Base-by-base conservation (phyloP, 805 yeast species). In the Komagataella pastoris region DNA sequence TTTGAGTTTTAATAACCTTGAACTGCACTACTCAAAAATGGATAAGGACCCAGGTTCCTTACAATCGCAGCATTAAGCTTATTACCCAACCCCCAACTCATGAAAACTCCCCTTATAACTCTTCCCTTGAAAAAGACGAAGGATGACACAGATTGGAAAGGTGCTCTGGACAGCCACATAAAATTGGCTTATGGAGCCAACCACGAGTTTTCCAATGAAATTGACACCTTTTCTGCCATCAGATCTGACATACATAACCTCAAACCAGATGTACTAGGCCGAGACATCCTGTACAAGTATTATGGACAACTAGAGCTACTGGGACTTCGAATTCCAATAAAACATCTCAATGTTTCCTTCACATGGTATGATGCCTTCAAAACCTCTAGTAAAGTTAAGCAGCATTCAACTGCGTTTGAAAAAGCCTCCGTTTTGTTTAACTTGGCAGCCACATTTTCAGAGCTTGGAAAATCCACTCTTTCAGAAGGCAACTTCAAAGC, bases 401-500 rank as follows among this genome's bases (percentile, higher is more conserved):
- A 90, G 62, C 77, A 77, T 59, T 83, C 96, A 0, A 60, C 87
- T 47, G 88, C 96, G 0, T 89, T 87, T 61, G 99, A 91, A 61
- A 91, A 91, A 67, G 96, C 97, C 0, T 78, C 85, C 23, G 69
- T 84, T 2, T 71, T 93, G 51, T 91, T 83, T 73, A 90, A 90
- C 60, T 66, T 90, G 50, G 97, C 81, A 1, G 74, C 87, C 0
- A 59, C 81, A 2, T 66, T 83, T 53, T 75, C 85, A 2, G 70
- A 75, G 52, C 67, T 76, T 44, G 83, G 82, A 2, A 62, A 65
- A 7, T 62, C 64, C 10, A 61, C 62, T 3, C 54, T 68, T 12
- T 60, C 58, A 19, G 73, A 68, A 3, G 65, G 69, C 2, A 73
- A 80, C 52, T 69, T 75, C 59, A 89, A 86, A 58, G 64, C 65